phyloP scores from a whole-genome alignment of 106 monocot genomes.

The Dendrobium chrysotoxum region DNA sequence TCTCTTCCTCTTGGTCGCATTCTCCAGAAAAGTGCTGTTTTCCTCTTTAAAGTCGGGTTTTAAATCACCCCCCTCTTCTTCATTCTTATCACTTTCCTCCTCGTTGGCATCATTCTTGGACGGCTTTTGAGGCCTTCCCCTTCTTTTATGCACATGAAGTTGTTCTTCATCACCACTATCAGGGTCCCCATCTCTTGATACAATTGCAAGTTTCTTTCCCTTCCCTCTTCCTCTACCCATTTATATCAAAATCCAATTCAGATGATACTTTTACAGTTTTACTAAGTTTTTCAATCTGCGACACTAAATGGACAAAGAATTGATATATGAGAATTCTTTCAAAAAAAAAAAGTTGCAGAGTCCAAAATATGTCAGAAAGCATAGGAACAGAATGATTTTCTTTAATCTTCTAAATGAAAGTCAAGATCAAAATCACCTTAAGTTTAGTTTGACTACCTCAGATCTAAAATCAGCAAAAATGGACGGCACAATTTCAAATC shows the following conservation, averaged over 20 bases:
- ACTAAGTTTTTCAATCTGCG: neutral
- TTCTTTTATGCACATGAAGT: slow-evolving; percentile 35
- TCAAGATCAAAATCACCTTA: neutral
- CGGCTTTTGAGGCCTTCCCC: slow-evolving; percentile 55
- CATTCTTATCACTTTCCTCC: slow-evolving; percentile 21
- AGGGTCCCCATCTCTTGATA: slow-evolving; percentile 36
- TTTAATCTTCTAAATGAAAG: neutral
- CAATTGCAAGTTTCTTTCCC: slow-evolving; percentile 42
- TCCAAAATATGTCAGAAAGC: neutral
- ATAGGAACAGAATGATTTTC: neutral
- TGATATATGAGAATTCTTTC: neutral
- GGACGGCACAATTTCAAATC: neutral
- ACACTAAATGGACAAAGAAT: neutral
- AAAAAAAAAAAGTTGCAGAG: neutral
- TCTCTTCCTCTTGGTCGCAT: slow-evolving; percentile 30
- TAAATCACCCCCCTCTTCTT: slow-evolving; percentile 15
- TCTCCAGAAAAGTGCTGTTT: neutral
- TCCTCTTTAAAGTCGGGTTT: slow-evolving; percentile 13
- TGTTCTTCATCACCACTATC: slow-evolving; percentile 39
- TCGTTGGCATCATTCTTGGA: slow-evolving; percentile 44
- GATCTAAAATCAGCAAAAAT: neutral
- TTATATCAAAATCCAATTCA: neutral
- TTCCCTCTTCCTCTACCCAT: slow-evolving; percentile 86
- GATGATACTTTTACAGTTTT: neutral
- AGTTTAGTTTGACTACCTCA: neutral